A percentile compares a stretch with the other conserved stretches of the same genome.
Conservation (phyloP, 1,139 yeast genomes). For the Lodderomyces orthopsilosis region DNA sequence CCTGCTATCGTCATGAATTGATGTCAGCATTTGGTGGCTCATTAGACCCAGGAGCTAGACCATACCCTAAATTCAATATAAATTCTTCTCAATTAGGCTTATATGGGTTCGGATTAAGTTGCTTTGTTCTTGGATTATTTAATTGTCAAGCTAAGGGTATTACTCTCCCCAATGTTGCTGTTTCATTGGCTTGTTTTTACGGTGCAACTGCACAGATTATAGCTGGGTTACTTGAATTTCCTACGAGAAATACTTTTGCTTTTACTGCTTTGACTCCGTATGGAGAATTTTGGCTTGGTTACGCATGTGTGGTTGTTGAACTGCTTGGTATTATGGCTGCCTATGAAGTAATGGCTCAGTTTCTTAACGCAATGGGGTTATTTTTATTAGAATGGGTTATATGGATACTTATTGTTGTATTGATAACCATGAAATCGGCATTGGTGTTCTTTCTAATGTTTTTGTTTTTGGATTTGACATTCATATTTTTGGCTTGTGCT, state of each 20-base stretch:
- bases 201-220: constrained; percentile 48
- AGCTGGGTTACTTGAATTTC: constrained; percentile 54
- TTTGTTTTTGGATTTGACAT: constrained; percentile 34
- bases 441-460: constrained; percentile 37
- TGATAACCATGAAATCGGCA: constrained; percentile 44
- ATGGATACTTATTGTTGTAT: constrained; percentile 38
- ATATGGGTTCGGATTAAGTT: constrained; percentile 51
- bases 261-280: constrained; percentile 40
- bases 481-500: constrained; percentile 41
- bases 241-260: constrained; percentile 39
- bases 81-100: constrained; percentile 28
- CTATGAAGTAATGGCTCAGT: constrained; percentile 36
- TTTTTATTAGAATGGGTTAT: constrained; percentile 45
- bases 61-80: constrained; percentile 24
- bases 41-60: constrained; percentile 42
- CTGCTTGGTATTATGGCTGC: constrained; percentile 57
- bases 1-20: constrained; percentile 30
- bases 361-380: constrained; percentile 37
- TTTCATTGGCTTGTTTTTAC: constrained; percentile 46
- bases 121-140: constrained; percentile 32
- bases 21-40: constrained; percentile 41
- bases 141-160: constrained; percentile 42
- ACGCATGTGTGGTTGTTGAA: constrained; percentile 32
- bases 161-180: constrained; percentile 30
- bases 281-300: constrained; percentile 45